Percentiles rank a stretch among this genome's conserved stretches.
Conservation (phyloP, 1,284 basidiomycete genomes). For the Leucoagaricus sp. region DNA sequence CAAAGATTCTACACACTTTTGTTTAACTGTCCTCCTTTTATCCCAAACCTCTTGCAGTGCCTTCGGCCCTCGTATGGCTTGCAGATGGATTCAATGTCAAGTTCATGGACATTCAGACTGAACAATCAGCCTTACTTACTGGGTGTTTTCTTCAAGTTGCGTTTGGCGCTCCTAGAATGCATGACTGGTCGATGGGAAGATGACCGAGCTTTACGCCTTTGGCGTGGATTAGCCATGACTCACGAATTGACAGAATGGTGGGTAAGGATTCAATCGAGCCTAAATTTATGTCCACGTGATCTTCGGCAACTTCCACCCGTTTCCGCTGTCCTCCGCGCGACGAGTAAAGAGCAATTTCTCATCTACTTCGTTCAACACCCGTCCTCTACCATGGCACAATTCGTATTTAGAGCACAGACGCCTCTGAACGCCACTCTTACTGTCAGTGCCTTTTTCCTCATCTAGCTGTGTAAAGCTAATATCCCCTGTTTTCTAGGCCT, state of each 20-base stretch:
- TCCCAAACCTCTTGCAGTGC: conserved; percentile 88
- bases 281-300: conserved; percentile 14
- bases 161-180: conserved; percentile 69
- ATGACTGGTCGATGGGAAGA: conserved; percentile 69
- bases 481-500: conserved; percentile 33
- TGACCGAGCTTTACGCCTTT: conserved; percentile 80
- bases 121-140: conserved; percentile 53
- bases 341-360: conserved; percentile 8
- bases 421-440: conserved; percentile 31
- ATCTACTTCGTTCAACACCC: conserved; percentile 10
- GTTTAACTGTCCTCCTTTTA: conserved; percentile 84
- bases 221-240: conserved; percentile 90
- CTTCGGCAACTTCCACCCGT: conserved; percentile 16
- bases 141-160: conserved; percentile 77
- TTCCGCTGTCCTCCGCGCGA: conserved; percentile 20
- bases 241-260: background rate
- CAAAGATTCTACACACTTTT: conserved; percentile 66
- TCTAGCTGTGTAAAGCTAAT: background rate
- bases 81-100: conserved; percentile 1
- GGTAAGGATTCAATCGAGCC: background rate
- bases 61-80: conserved; percentile 84
- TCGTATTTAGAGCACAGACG: conserved; percentile 33
- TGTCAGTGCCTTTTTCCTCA: conserved; percentile 20
- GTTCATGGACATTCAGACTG: background rate
- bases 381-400: conserved; percentile 32